Evolutionary conservation across 2,329 filamentous ascomycete species (phyloP).

Genomic region (Arthrobotrys musiformis): DNA sequence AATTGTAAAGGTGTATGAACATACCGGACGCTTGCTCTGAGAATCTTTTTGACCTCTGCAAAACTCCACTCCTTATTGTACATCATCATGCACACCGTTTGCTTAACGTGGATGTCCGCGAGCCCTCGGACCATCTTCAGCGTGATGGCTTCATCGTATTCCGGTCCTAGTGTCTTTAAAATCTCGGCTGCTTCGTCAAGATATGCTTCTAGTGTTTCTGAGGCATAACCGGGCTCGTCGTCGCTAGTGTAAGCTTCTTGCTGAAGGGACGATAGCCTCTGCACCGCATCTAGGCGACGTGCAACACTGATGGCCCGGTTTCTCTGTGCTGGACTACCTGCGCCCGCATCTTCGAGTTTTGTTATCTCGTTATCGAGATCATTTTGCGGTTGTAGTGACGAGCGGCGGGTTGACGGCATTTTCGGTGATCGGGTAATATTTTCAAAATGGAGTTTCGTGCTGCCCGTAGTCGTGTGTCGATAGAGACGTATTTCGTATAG

Average conservation of each 20-base stretch:
- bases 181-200: background rate
- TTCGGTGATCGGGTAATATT: no score
- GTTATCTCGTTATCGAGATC: background rate
- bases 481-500: no score
- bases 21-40: background rate
- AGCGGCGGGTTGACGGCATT: no score
- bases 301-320: background rate
- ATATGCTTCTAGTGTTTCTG: background rate
- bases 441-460: no score
- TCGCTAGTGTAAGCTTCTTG: background rate
- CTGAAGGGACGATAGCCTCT: background rate
- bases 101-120: background rate
- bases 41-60: background rate
- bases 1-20: background rate
- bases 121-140: background rate
- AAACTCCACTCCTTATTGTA: background rate
- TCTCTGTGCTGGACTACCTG: background rate
- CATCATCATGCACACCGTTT: background rate
- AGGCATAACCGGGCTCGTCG: no score
- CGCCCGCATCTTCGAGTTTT: background rate
- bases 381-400: background rate
- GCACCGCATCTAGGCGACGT: background rate
- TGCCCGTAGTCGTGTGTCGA: no score
- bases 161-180: background rate
- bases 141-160: background rate